phyloP scores from a whole-genome alignment of 495 filamentous ascomycete genomes.

The Haplographium delicatum region DNA sequence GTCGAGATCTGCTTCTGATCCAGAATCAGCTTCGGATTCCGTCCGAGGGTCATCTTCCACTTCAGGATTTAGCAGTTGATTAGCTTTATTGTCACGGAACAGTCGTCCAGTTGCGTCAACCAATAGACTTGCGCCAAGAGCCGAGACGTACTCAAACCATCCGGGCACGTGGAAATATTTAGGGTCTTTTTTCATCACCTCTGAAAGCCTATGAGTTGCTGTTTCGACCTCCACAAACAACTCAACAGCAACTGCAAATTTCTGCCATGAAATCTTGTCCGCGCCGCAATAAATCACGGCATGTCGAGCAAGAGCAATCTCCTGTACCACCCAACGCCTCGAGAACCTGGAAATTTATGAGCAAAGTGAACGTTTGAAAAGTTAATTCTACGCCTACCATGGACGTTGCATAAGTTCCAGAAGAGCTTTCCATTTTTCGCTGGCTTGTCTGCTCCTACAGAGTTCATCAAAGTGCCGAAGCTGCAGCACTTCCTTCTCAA shows the following conservation, averaged over 20 bases:
- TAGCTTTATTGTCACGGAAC: constrained; percentile 21
- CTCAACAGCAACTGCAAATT: constrained; percentile 24
- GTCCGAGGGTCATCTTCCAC: no score
- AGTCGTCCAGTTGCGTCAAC: constrained; percentile 32
- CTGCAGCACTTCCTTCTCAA: constrained; percentile 27
- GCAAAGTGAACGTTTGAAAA: no score
- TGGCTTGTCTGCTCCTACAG: constrained; percentile 7
- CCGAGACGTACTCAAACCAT: constrained; percentile 23
- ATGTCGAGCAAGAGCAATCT: constrained; percentile 30
- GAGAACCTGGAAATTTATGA: no score
- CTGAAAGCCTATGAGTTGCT: not conserved
- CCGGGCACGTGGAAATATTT: not conserved
- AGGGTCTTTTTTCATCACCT: not conserved
- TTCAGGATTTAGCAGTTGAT: no score
- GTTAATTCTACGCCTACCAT: no score
- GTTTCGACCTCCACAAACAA: not conserved
- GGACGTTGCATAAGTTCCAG: not conserved
- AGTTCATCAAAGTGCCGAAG: constrained; percentile 30
- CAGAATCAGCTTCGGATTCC: no score
- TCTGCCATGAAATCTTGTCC: constrained; percentile 25
- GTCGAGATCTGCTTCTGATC: no score
- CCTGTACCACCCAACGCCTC: constrained; percentile 33
- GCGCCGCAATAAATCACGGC: constrained; percentile 28
- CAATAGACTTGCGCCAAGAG: constrained; percentile 30
- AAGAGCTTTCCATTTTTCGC: not conserved